Base-by-base conservation (phyloP, 2,329 filamentous ascomycete genomes). In the Fusarium vanettenii region DNA sequence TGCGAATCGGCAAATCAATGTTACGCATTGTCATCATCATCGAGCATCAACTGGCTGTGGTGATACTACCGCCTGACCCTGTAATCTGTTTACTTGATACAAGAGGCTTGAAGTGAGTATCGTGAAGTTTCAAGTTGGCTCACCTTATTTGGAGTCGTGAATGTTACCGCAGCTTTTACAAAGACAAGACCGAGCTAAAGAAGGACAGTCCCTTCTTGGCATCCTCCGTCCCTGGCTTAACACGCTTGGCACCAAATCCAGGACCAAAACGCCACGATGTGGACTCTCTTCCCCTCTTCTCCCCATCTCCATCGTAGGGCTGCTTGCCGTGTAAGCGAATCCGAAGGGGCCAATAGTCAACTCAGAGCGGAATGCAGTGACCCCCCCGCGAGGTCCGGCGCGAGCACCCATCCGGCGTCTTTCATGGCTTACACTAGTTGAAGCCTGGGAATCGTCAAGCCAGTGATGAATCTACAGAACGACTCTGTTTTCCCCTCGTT, bases 381-480 rank as follows among this genome's bases (percentile, higher is more conserved):
- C 29, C 48, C 48, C 9, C 43, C 60, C 60, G 60, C 60, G 41
- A 62, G 16, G 27, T 35, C 60, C 60, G 60, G 43, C 60, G 60
- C 60, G 43, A 62, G 41, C 41, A 62, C 43, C 60, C 29, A 62
- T 62, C 60, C 60, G 60, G 60, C 60, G 29, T 50, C 29, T 10
- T 20, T 25, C 6, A 20, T n/a, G 60, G 29, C 41, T 43, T 43
- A 5, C 60, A 50, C 60, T 50, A 62, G 60, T 27, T 62, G 31
- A 62, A 62, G n/a, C 22, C 14, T 50, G 22, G 29, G 31, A 13
- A 25, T 57, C 52, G 11, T 33, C 18, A 13, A 33, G 13, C 48
- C 48, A 52, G 48, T 52, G 27, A 29, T n/a, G 25, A 52, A 31
- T n/a, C 27, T 52, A n/a, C 27, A 31, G 48, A 31, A 52, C 48